Evolutionary conservation across 2,329 filamentous ascomycete genomes (phyloP).

Genomic region (Pseudocercospora musae): DNA sequence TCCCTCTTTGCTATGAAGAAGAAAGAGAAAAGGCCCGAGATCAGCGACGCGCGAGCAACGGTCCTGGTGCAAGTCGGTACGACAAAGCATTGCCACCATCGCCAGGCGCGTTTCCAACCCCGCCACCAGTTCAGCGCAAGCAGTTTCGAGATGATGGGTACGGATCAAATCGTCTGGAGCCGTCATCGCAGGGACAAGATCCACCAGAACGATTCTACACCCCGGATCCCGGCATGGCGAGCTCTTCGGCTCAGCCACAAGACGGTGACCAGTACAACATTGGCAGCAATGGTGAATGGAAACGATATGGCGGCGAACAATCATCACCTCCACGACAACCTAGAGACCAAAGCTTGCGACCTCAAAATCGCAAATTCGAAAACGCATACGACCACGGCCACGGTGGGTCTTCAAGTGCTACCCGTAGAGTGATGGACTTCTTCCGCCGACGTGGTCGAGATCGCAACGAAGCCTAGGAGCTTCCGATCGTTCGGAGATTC

Average conservation of each 20-base stretch:
- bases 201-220: constrained; percentile 34
- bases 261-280: constrained; percentile 32
- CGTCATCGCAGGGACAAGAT: constrained; percentile 20
- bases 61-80: constrained; percentile 18
- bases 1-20: constrained; percentile 44
- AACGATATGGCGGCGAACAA: constrained; percentile 35
- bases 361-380: constrained; percentile 79
- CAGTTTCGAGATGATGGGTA: constrained; percentile 34
- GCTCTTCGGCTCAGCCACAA: constrained; percentile 10
- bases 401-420: constrained; percentile 79
- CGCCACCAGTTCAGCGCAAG: constrained; percentile 28
- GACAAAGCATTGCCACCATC: constrained; percentile 32
- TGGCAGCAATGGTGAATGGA: constrained; percentile 27
- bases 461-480: constrained; percentile 24
- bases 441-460: constrained; percentile 82
- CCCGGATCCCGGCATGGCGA: constrained; percentile 21
- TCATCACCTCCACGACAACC: constrained; percentile 40
- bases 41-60: constrained; percentile 20
- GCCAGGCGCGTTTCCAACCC: constrained; percentile 14
- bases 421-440: constrained; percentile 96
- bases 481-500: constrained; percentile 15
- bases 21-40: constrained; percentile 27
- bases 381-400: constrained; percentile 81
- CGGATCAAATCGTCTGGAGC: constrained; percentile 23
- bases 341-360: constrained; percentile 52